Evolutionary conservation across 164 flowering plant species (phyloP).

Genomic region (Dillenia turbinata): DNA sequence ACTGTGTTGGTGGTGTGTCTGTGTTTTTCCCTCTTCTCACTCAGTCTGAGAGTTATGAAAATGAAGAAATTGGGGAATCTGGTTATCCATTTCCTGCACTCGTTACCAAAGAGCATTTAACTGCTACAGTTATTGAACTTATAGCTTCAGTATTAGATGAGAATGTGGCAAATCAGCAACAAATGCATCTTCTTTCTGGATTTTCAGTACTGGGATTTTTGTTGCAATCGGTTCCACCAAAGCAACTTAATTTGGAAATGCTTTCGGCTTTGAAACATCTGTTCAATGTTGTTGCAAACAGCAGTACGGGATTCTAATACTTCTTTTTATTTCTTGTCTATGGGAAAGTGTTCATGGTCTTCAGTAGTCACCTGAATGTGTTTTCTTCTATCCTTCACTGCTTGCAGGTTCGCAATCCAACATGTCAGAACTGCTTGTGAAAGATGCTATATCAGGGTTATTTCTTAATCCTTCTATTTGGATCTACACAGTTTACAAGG

Average conservation of each 20-base stretch:
- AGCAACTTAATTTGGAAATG: conserved; percentile 82
- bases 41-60: conserved; percentile 58
- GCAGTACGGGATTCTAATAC: conserved; percentile 38
- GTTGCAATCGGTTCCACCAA: conserved; percentile 76
- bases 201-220: conserved; percentile 82
- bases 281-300: conserved; percentile 59
- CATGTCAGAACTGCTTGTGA: conserved; percentile 71
- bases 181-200: conserved; percentile 95
- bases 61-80: conserved; percentile 33
- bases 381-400: not conserved
- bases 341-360: not conserved
- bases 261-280: conserved; percentile 80
- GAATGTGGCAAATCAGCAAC: conserved; percentile 91
- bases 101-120: conserved; percentile 59
- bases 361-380: not conserved
- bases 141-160: conserved; percentile 89
- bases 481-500: conserved; percentile 71
- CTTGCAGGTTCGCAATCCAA: conserved; percentile 34
- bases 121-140: conserved; percentile 85
- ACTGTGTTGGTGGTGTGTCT: conserved; percentile 99
- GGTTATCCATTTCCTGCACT: conserved; percentile 41
- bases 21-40: conserved; percentile 92
- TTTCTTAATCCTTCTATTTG: conserved; percentile 89
- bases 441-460: conserved; percentile 73
- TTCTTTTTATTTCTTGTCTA: not conserved